Evolutionary conservation across 31 red algal genomes (phyloP).

Genomic region (Odonthalia washingtoniensis): DNA sequence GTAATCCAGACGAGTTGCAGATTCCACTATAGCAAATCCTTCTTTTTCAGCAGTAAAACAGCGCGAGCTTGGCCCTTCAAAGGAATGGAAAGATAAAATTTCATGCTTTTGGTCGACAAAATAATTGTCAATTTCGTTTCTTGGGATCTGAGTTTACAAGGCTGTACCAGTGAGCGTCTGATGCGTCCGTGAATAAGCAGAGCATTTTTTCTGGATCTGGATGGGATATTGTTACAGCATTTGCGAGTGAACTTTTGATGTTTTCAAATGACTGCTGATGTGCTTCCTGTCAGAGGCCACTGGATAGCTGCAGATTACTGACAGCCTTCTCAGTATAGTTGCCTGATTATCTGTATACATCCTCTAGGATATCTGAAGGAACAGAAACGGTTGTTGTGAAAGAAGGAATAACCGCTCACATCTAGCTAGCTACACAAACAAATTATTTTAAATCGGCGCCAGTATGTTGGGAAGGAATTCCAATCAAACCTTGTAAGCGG

Average conservation of each 20-base stretch:
- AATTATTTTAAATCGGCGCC: constrained; percentile 29
- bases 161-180: background rate
- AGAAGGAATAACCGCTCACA: constrained; percentile 30
- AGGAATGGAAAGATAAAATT: background rate
- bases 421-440: constrained; percentile 48
- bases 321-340: background rate
- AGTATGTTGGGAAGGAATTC: background rate
- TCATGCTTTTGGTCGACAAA: constrained; percentile 9
- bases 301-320: background rate
- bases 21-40: constrained; percentile 40
- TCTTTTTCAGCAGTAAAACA: constrained; percentile 40
- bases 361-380: constrained; percentile 8
- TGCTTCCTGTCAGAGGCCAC: no score
- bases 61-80: constrained; percentile 27
- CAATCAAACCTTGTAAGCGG: background rate
- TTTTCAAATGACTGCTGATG: background rate
- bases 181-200: constrained; percentile 29
- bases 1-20: constrained; percentile 31
- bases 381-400: background rate
- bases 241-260: background rate
- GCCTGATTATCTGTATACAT: background rate
- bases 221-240: background rate
- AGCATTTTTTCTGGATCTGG: constrained; percentile 11
- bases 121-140: background rate
- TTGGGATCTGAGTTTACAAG: constrained; percentile 26